A percentile compares a stretch with the other conserved stretches of the same genome.
These are phyloP conservation scores for Penicillium steckii DNA, from an alignment of 495 filamentous ascomycete species.

Conservation along the genomic window DNA sequence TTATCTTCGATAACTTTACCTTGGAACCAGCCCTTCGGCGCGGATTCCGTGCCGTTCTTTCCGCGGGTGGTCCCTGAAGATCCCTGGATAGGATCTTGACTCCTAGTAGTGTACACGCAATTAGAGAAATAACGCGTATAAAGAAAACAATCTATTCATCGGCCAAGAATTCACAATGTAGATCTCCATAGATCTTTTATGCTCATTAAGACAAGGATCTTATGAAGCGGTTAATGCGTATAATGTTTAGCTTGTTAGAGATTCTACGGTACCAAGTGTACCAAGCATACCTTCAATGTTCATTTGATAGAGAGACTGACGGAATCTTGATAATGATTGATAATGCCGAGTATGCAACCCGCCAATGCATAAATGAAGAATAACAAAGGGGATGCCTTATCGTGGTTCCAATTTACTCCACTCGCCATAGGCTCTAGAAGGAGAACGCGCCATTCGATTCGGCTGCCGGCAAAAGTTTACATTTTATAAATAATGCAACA, in stretches of 20 bases:
- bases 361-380: neutral
- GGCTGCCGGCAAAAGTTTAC: neutral
- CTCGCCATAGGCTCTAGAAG: neutral
- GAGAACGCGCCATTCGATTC: neutral
- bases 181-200: too few relatives aligned
- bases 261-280: too few relatives aligned
- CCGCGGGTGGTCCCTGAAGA: neutral
- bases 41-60: neutral
- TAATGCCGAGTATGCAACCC: neutral
- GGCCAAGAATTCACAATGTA: too few relatives aligned
- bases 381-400: neutral
- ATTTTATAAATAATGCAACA: neutral
- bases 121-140: too few relatives aligned
- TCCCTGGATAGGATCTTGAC: conserved; percentile 5
- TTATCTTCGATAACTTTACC: neutral
- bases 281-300: too few relatives aligned
- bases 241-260: too few relatives aligned
- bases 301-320: too few relatives aligned
- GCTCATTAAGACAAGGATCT: too few relatives aligned
- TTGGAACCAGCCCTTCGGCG: neutral
- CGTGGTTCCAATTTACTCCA: neutral
- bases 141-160: too few relatives aligned
- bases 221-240: too few relatives aligned
- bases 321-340: too few relatives aligned
- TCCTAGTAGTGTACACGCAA: too few relatives aligned